phyloP scores from a whole-genome alignment of 2,329 filamentous ascomycete genomes.

The Mycocentrospora acerina region DNA sequence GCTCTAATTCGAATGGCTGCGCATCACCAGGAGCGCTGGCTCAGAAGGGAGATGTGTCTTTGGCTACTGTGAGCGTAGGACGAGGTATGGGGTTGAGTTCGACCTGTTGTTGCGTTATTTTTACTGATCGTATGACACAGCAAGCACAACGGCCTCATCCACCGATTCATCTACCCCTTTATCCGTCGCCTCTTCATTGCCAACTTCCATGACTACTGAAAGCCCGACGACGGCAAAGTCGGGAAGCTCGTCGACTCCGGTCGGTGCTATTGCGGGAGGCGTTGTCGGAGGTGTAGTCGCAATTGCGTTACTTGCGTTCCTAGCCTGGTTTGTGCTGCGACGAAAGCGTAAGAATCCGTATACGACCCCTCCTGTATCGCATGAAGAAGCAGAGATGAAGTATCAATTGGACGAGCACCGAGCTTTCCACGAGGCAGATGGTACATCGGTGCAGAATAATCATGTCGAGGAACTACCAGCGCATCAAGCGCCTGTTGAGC shows the following conservation, averaged over 20 bases:
- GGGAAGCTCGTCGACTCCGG: background rate
- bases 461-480: background rate
- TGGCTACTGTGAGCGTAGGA: slow-evolving; percentile 3
- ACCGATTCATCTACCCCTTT: background rate
- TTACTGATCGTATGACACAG: background rate
- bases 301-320: background rate
- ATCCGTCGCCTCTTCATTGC: background rate
- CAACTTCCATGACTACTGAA: slow-evolving; percentile 1
- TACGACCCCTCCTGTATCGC: background rate
- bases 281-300: slow-evolving; percentile 3
- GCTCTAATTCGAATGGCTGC: slow-evolving; percentile 5
- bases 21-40: slow-evolving; percentile 1
- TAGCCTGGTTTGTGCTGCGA: slow-evolving; percentile 6
- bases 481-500: background rate
- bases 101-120: background rate
- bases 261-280: slow-evolving; percentile 5
- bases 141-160: no score
- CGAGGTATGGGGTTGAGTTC: slow-evolving; percentile 1
- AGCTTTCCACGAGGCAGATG: background rate
- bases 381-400: background rate
- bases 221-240: background rate
- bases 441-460: background rate
- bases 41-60: background rate
- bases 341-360: background rate
- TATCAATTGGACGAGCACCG: background rate